phyloP scores from a whole-genome alignment of 192 early-diverging fungal species.

The Umbelopsis sp. region DNA sequence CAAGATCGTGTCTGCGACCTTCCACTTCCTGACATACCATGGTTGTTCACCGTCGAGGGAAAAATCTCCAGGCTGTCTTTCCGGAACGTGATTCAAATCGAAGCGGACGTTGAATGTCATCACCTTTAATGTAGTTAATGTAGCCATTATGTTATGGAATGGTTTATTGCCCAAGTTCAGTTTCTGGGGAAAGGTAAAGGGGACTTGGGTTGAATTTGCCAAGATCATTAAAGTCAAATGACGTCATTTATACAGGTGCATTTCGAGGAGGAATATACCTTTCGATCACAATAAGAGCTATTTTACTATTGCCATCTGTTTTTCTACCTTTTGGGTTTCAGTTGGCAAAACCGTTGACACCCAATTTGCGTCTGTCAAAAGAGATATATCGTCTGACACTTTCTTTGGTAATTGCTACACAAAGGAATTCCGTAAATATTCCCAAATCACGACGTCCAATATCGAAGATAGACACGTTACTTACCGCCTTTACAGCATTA shows the following conservation, averaged over 20 bases:
- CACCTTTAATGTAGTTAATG: conserved; percentile 18
- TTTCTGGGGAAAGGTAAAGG: neutral
- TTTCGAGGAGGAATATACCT: no score
- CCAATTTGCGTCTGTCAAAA: conserved; percentile 62
- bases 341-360: conserved; percentile 49
- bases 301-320: conserved; percentile 1
- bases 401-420: conserved; percentile 40
- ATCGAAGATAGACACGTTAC: neutral
- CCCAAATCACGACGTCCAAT: neutral
- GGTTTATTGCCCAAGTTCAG: neutral
- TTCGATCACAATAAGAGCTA: neutral
- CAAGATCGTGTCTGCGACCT: conserved; percentile 35
- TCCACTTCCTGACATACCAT: conserved; percentile 38
- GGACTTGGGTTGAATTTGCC: neutral
- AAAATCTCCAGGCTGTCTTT: neutral
- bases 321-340: neutral
- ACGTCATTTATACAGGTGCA: no score
- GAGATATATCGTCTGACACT: conserved; percentile 53
- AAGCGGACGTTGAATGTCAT: conserved; percentile 38
- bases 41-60: conserved; percentile 24
- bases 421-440: neutral
- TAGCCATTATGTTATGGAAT: neutral
- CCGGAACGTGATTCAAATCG: conserved; percentile 12
- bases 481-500: conserved; percentile 58
- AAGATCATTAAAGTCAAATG: no score